Conservation (phyloP, 179 eudicot species). For the Spergularia azorica region DNA sequence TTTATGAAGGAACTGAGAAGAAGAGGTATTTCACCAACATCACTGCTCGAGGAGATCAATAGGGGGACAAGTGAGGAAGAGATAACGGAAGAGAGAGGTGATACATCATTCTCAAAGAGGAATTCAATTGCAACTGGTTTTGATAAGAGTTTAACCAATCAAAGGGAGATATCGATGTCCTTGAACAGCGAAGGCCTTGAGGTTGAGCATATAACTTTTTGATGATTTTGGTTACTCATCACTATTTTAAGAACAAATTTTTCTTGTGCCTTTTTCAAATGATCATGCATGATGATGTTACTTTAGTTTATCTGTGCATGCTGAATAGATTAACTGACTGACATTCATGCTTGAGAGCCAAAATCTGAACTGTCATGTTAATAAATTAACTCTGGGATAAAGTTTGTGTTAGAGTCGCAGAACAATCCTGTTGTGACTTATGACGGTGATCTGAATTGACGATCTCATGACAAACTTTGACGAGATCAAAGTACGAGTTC, state of each 20-base stretch:
- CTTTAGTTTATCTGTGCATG: background rate
- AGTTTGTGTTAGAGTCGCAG: background rate
- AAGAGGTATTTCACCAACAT: slow-evolving; percentile 81
- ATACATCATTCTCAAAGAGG: slow-evolving; percentile 53
- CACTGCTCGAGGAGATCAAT: slow-evolving; percentile 76
- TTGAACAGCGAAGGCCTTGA: slow-evolving; percentile 98
- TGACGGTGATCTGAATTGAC: background rate
- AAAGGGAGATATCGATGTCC: slow-evolving; percentile 87
- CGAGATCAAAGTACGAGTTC: background rate
- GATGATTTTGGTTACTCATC: slow-evolving; percentile 16
- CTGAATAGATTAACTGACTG: background rate
- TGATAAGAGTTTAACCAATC: slow-evolving; percentile 63
- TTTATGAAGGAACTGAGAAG: slow-evolving; percentile 91
- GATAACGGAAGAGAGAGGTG: slow-evolving; percentile 53
- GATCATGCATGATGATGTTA: no score
- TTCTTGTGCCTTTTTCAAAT: background rate
- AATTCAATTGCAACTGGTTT: slow-evolving; percentile 58
- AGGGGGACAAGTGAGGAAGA: slow-evolving; percentile 58
- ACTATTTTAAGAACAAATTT: background rate
- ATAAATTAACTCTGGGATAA: background rate
- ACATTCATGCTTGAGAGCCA: background rate
- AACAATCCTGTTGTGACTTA: background rate
- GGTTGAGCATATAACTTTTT: slow-evolving; percentile 43
- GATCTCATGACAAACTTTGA: background rate
- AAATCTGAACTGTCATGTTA: background rate